These are phyloP conservation scores for Coix lacrymajobi DNA, from an alignment of 176 grass and related monocot species.

Conservation along the genomic window DNA sequence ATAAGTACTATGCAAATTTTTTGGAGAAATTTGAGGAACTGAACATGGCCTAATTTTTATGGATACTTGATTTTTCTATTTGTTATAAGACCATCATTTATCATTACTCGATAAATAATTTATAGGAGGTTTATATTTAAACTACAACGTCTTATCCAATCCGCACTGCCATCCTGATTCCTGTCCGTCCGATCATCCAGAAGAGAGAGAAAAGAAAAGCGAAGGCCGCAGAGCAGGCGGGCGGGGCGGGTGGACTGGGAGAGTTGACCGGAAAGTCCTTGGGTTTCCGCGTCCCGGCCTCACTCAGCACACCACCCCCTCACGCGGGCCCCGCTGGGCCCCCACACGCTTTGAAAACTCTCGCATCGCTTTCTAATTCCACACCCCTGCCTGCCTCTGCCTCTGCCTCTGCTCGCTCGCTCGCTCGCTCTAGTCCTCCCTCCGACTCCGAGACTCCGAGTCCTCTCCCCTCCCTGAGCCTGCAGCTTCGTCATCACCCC, in stretches of 20 bases:
- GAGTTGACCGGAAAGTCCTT: conserved; percentile 32
- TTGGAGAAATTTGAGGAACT: too few species aligned
- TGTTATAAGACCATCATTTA: too few species aligned
- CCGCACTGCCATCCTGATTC: not conserved
- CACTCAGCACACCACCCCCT: not conserved
- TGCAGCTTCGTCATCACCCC: not conserved
- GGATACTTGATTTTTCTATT: too few species aligned
- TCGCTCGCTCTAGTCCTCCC: not conserved
- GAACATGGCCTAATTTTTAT: too few species aligned
- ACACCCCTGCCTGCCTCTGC: not conserved
- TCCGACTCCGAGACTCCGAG: not conserved
- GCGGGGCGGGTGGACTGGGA: conserved; percentile 16
- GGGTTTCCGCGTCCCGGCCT: conserved; percentile 22
- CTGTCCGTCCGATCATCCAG: not conserved
- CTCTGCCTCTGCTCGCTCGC: not conserved
- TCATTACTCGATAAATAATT: not conserved
- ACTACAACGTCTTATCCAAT: not conserved
- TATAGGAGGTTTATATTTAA: not conserved
- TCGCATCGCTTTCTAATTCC: conserved; percentile 32
- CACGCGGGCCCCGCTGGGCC: conserved; percentile 11
- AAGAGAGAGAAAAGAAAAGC: not conserved
- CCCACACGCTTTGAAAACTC: conserved; percentile 30
- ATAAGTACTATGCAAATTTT: too few species aligned
- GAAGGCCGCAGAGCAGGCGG: not conserved
- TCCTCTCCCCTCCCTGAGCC: not conserved